Percentiles rank a stretch among this genome's conserved stretches.
phyloP scores from a whole-genome alignment of 306 rosid genomes.

The Potentilla sterilis region DNA sequence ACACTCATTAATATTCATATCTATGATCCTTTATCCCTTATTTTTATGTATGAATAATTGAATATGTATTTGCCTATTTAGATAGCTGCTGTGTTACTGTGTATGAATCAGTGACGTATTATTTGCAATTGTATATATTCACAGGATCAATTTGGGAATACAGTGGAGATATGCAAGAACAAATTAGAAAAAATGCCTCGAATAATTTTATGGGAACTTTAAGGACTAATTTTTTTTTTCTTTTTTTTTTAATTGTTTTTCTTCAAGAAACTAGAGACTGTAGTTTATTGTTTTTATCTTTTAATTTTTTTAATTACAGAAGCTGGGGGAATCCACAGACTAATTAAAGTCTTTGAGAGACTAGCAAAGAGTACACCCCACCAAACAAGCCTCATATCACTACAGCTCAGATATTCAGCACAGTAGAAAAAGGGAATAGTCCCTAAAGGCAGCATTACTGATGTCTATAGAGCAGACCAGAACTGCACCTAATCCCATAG shows the following conservation, averaged over 20 bases:
- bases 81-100: not conserved
- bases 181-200: not conserved
- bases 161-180: not conserved
- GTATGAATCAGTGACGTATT: not conserved
- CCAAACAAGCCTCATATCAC: not conserved
- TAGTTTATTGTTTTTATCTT: not conserved
- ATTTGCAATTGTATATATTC: not conserved
- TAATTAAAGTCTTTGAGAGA: not conserved
- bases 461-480: not conserved
- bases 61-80: not conserved
- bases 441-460: not conserved
- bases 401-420: not conserved
- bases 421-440: not conserved
- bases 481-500: not conserved
- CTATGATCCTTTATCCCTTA: not conserved
- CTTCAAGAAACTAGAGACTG: not conserved
- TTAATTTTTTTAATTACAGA: not conserved
- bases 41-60: not conserved
- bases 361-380: not conserved
- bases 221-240: not conserved
- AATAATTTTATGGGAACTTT: not conserved
- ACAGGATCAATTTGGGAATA: not conserved
- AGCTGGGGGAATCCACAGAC: not conserved
- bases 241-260: too few species aligned
- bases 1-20: constrained; percentile 1